These are phyloP conservation scores for Suhomyces kunorum DNA, from an alignment of 1,139 yeast genomes.

Conservation along the genomic window DNA sequence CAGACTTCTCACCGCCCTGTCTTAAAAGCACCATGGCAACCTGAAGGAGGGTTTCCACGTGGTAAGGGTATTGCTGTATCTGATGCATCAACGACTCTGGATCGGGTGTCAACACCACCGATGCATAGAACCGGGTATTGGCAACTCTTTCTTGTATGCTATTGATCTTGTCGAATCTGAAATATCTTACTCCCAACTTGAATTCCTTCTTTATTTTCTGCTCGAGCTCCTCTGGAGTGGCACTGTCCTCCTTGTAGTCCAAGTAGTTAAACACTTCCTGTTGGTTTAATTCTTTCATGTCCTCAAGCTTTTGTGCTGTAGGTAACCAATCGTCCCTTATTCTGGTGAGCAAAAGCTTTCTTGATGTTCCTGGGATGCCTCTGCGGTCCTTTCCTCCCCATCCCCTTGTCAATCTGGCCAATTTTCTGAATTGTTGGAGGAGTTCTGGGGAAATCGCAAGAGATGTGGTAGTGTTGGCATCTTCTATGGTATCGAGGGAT, in stretches of 20 bases:
- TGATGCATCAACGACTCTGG: constrained; percentile 64
- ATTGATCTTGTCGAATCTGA: constrained; percentile 47
- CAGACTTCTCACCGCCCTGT: constrained; percentile 71
- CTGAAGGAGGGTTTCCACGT: constrained; percentile 76
- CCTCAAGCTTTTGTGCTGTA: constrained; percentile 60
- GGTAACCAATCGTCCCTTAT: constrained; percentile 85
- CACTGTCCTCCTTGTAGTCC: constrained; percentile 41
- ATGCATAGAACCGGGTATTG: constrained; percentile 63
- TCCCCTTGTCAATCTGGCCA: constrained; percentile 66
- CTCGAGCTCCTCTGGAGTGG: constrained; percentile 32
- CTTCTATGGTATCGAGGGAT: constrained; percentile 67
- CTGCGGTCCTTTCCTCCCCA: constrained; percentile 84
- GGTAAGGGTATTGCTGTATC: constrained; percentile 66
- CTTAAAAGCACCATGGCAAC: constrained; percentile 73
- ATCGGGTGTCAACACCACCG: constrained; percentile 70
- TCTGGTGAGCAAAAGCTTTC: constrained; percentile 67
- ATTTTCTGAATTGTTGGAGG: constrained; percentile 59
- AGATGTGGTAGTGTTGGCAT: constrained; percentile 66
- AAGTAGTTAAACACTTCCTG: constrained; percentile 45
- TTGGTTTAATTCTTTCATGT: constrained; percentile 55
- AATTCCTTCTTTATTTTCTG: constrained; percentile 46
- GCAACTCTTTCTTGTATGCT: constrained; percentile 46
- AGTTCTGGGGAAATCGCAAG: constrained; percentile 66
- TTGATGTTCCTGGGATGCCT: constrained; percentile 68
- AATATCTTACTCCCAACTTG: constrained; percentile 55